Evolutionary conservation across 495 filamentous ascomycete genomes (phyloP).

Genomic region (Penicillium simplicissimum): DNA sequence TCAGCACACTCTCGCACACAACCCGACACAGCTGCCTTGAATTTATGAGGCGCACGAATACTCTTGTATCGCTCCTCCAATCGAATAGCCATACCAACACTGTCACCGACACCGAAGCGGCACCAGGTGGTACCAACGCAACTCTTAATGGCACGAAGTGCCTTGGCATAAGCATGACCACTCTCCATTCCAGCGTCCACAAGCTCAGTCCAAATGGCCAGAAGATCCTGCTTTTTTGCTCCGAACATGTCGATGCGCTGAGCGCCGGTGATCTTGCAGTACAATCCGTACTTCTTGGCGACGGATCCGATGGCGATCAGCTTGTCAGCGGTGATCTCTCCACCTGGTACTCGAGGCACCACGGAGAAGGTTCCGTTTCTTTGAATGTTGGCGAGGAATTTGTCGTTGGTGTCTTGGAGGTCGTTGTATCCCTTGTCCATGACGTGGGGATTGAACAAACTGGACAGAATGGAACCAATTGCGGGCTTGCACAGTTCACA

Average conservation of each 20-base stretch:
- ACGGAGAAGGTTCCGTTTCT: conserved; percentile 93
- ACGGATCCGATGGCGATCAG: conserved; percentile 86
- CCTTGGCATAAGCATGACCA: conserved; percentile 94
- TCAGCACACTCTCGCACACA: conserved; percentile 95
- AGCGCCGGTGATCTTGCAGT: conserved; percentile 94
- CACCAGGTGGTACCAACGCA: conserved; percentile 97
- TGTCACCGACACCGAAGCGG: conserved; percentile 89
- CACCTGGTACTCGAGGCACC: conserved; percentile 79
- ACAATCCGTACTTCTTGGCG: conserved; percentile 84
- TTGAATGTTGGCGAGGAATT: conserved; percentile 92
- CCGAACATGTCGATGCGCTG: conserved; percentile 97
- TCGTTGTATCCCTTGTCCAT: conserved; percentile 75
- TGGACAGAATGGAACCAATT: conserved; percentile 81
- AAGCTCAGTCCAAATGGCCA: conserved; percentile 84
- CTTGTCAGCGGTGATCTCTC: conserved; percentile 91
- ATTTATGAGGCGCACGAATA: conserved; percentile 86
- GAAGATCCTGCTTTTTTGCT: conserved; percentile 86
- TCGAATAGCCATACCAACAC: conserved; percentile 93
- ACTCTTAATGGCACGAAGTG: conserved; percentile 87
- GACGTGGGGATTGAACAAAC: conserved; percentile 82
- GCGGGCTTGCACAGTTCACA: conserved; percentile 92
- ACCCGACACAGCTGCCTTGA: conserved; percentile 90
- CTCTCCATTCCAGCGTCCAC: conserved; percentile 93
- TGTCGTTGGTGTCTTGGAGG: conserved; percentile 92
- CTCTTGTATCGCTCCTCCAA: conserved; percentile 95